Conservation (phyloP, 2,329 filamentous ascomycete species). For the Dactylellina drechsleri region DNA sequence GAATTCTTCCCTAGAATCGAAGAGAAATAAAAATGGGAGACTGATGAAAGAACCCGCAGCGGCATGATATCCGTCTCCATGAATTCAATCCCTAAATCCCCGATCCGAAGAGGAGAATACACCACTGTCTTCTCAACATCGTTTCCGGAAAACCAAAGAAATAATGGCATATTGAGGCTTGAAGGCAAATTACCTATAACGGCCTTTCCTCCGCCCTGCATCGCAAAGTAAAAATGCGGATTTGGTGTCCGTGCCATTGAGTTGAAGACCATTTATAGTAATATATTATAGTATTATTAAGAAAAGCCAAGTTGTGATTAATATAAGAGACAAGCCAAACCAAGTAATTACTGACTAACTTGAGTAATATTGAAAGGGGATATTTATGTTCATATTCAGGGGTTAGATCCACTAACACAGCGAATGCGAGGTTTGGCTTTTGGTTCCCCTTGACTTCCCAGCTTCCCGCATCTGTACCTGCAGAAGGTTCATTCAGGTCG, state of each 20-base stretch:
- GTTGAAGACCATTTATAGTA: constrained; percentile 30
- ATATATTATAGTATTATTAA: background rate
- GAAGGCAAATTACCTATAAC: background rate
- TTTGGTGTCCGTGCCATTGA: background rate
- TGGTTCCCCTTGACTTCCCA: too few relatives aligned
- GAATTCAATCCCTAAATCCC: background rate
- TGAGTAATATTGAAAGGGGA: constrained; percentile 5
- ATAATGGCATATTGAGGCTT: background rate
- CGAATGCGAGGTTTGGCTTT: too few relatives aligned
- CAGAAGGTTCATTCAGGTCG: constrained; percentile 5
- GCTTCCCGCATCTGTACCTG: constrained; percentile 11
- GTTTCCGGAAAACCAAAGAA: constrained; percentile 23
- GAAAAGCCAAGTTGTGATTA: too few relatives aligned
- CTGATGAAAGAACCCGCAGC: too few relatives aligned
- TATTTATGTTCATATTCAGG: background rate
- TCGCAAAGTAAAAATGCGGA: too few relatives aligned
- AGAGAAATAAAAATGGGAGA: background rate
- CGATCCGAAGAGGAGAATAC: constrained; percentile 14
- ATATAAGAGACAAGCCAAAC: too few relatives aligned
- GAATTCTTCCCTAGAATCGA: constrained; percentile 8
- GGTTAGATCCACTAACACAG: background rate
- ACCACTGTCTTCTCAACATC: constrained; percentile 2
- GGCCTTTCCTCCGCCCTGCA: background rate
- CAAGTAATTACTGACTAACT: too few relatives aligned
- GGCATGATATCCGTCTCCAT: background rate